These are phyloP conservation scores for Aspergillus sp. DNA, from an alignment of 2,329 filamentous ascomycete species.

Conservation along the genomic window DNA sequence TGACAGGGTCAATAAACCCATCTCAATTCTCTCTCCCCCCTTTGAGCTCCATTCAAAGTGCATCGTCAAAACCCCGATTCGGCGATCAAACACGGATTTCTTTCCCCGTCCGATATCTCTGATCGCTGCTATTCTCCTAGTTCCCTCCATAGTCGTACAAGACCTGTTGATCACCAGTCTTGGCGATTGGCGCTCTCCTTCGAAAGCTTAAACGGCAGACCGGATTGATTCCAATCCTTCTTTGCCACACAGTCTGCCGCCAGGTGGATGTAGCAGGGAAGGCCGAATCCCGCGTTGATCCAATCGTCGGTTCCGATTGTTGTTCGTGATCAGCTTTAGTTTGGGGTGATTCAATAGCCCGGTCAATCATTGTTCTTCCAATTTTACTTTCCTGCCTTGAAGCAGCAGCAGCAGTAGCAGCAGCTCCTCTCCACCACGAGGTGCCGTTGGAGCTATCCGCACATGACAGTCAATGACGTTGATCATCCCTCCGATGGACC, in stretches of 20 bases:
- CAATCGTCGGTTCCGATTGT: not conserved
- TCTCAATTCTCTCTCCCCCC: too few relatives aligned
- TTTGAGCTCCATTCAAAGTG: not conserved
- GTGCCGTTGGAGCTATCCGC: not conserved
- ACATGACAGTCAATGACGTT: conserved; percentile 15
- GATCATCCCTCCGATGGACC: not conserved
- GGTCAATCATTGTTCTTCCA: too few relatives aligned
- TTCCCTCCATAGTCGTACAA: not conserved
- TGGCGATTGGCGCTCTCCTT: not conserved
- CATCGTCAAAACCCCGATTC: not conserved
- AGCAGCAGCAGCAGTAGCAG: not conserved
- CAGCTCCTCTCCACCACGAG: not conserved
- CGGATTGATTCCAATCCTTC: not conserved
- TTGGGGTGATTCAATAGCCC: not conserved
- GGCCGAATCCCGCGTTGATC: not conserved
- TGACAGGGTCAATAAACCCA: not conserved
- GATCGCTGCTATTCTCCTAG: not conserved
- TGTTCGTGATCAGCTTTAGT: not conserved
- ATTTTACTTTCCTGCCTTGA: not conserved
- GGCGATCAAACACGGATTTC: not conserved
- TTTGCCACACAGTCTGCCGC: not conserved
- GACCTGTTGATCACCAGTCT: not conserved
- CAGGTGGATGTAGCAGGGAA: not conserved
- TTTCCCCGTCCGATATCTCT: not conserved
- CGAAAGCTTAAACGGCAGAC: not conserved